These are phyloP conservation scores for Myochromella boudieri DNA, from an alignment of 768 basidiomycete genomes.

Conservation along the genomic window DNA sequence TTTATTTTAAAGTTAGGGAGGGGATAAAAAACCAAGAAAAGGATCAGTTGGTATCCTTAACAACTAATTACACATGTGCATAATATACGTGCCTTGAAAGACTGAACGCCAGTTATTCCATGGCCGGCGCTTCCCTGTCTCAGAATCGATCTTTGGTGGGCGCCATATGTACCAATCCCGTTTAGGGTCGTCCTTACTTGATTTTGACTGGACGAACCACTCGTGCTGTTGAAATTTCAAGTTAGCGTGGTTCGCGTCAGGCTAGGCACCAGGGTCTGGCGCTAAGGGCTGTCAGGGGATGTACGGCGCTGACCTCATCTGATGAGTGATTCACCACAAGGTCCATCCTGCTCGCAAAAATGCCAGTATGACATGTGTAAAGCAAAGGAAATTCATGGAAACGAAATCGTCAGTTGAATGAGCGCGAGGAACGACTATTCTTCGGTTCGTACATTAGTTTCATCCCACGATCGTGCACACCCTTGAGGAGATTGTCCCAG, in stretches of 20 bases:
- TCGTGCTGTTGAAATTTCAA: constrained; percentile 44
- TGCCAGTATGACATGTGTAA: background rate
- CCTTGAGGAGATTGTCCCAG: constrained; percentile 54
- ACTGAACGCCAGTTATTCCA: constrained; percentile 76
- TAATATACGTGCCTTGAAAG: constrained; percentile 51
- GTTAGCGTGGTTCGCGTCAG: background rate
- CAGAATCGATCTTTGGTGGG: constrained; percentile 50
- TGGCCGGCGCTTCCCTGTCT: constrained; percentile 53
- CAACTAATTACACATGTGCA: background rate
- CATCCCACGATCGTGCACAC: constrained; percentile 62
- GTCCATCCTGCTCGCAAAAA: constrained; percentile 54
- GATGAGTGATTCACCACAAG: constrained; percentile 77
- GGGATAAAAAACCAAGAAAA: no score
- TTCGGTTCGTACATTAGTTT: constrained; percentile 69
- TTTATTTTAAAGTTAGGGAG: no score
- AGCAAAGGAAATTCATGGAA: background rate
- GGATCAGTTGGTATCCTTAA: background rate
- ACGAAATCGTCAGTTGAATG: no score
- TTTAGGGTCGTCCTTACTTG: constrained; percentile 53
- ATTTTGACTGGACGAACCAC: constrained; percentile 65
- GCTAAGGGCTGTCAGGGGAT: background rate
- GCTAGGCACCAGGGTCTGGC: background rate
- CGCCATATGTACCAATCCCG: constrained; percentile 81
- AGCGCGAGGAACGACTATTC: no score
- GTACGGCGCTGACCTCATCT: constrained; percentile 45